Evolutionary conservation across 257 asterid genomes (phyloP), one percentile per base, ranked within the genome.

Genomic region (Penstemon barbatus): DNA sequence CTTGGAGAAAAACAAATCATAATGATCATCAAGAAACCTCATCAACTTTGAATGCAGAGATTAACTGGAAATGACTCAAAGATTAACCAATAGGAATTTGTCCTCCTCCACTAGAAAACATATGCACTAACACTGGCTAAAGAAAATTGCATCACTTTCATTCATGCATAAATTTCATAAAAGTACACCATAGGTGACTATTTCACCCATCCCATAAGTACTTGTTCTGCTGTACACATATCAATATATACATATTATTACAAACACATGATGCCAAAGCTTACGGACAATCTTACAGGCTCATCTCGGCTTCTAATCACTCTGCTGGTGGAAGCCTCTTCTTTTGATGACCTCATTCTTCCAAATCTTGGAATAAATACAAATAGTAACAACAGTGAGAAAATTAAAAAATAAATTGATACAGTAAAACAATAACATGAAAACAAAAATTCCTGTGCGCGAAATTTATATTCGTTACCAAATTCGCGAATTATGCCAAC

Each of bases 261-360:
- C 33, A 25, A 1, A 25, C 33, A 25, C 33, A 25, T 51, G 41
- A 40, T 10, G 65, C 15, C 33, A 59, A 68, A 72, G 44, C 43
- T 10, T 43, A 52, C 49, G 61, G 74, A 69, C 55, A 64, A 42
- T 36, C 90, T 65, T 72, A 89, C 93, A 56, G 71, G 75, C 52
- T 82, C 87, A 5, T 70, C 74, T 65, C 82, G 78, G 72, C 81
- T 75, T 77, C 80, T 75, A 33, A 57, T 45, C 39, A 68, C 95
- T 52, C 79, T 69, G 80, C 87, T 85, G 78, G 95, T 77, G 33
- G 92, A 80, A 49, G 86, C 91, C 74, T 86, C 97, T 61, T 80
- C 88, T 69, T 77, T 84, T 4, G 71, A 77, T 59, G 71, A 69
- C 79, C 79, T 83, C 97, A 84, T 87, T 57, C 75, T 71, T 66